Percentiles rank a stretch among this genome's conserved stretches.
These are phyloP conservation scores for Deuterostichococcus epilithicus DNA, from an alignment of 139 green algal genomes.

Conservation along the genomic window DNA sequence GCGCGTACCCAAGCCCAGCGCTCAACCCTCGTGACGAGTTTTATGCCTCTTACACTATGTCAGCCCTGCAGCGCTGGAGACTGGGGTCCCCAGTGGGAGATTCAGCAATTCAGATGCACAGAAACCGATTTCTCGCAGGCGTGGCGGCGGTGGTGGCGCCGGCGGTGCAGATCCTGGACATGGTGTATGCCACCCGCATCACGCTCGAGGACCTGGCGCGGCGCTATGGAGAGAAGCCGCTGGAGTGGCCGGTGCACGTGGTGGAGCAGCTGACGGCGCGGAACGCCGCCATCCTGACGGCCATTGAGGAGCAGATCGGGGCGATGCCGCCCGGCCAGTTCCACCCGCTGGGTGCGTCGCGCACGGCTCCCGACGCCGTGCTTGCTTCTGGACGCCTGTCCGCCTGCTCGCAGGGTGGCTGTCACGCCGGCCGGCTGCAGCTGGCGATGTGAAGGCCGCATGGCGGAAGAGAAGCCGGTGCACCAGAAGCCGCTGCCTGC, in stretches of 20 bases:
- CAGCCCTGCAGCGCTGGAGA: too few species aligned
- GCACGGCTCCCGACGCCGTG: too few species aligned
- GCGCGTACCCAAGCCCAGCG: too few species aligned
- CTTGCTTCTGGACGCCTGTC: too few species aligned
- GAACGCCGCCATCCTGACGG: constrained; percentile 43
- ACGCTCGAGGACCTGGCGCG: constrained; percentile 11
- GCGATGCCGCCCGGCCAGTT: constrained; percentile 8
- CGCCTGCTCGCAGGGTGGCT: too few species aligned
- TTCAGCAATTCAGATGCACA: not conserved
- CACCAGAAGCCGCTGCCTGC: too few species aligned
- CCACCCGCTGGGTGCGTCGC: constrained; percentile 3
- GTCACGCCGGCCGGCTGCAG: too few species aligned
- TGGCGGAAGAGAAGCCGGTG: too few species aligned
- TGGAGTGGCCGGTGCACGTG: constrained; percentile 25
- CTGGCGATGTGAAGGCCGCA: too few species aligned
- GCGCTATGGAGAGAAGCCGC: constrained; percentile 8
- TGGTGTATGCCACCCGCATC: constrained; percentile 56
- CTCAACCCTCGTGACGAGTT: too few species aligned
- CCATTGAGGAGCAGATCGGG: constrained; percentile 36
- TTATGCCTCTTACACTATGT: too few species aligned
- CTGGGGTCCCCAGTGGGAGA: too few species aligned
- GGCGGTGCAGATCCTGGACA: constrained; percentile 62
- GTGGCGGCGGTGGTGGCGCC: constrained; percentile 44
- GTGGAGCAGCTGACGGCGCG: constrained; percentile 48
- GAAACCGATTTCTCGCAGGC: constrained; percentile 21